These are phyloP conservation scores for Venustampulla echinocandica DNA, from an alignment of 495 filamentous ascomycete species.

Conservation along the genomic window DNA sequence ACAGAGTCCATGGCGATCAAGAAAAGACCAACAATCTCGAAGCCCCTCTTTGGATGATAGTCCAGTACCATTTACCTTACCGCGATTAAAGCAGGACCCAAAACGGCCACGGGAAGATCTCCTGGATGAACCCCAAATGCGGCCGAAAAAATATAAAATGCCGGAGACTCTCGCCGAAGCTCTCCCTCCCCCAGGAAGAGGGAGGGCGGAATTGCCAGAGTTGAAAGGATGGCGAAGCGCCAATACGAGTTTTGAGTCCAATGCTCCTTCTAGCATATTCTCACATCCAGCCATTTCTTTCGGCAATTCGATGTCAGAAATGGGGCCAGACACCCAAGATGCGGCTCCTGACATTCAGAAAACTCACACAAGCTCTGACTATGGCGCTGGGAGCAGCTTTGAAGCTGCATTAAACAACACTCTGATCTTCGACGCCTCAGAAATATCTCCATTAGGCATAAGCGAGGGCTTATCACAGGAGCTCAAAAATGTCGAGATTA, in stretches of 20 bases:
- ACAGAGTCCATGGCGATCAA: background rate
- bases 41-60: background rate
- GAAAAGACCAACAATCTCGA: background rate
- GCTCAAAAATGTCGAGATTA: background rate
- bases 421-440: background rate
- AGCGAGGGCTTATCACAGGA: conserved; percentile 11
- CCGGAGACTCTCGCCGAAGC: background rate
- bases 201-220: background rate
- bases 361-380: conserved; percentile 4
- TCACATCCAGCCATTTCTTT: background rate
- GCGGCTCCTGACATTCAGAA: background rate
- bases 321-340: background rate
- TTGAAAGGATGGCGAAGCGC: background rate
- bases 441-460: background rate
- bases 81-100: background rate
- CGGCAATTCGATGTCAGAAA: too few relatives aligned
- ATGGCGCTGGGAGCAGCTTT: conserved; percentile 9
- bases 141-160: conserved; percentile 6
- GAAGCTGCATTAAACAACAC: background rate
- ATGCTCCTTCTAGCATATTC: conserved; percentile 9
- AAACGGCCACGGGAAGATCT: conserved; percentile 6
- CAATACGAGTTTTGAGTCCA: conserved; percentile 15
- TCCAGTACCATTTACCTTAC: conserved; percentile 2
- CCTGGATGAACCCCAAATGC: background rate
- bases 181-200: background rate